Percentiles rank a stretch among this genome's conserved stretches.
Conservation (phyloP, 2,329 filamentous ascomycete genomes). For the Fusarium sp. region DNA sequence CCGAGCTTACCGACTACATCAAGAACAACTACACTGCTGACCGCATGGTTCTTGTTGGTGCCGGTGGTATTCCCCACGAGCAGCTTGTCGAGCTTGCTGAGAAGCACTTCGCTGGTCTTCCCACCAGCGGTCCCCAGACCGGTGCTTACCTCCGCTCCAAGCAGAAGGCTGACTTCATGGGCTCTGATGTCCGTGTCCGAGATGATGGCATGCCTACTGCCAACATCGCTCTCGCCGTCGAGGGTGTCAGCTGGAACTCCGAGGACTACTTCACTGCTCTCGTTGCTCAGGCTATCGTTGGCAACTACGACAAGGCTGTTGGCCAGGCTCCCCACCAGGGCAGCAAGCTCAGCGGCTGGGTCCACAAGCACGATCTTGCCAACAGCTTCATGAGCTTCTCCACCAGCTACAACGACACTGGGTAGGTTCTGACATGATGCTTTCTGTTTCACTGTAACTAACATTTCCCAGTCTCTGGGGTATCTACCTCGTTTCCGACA, state of each 20-base stretch:
- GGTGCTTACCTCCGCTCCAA: slow-evolving; percentile 82
- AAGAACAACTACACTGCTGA: slow-evolving; percentile 99
- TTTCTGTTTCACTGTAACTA: slow-evolving; percentile 32
- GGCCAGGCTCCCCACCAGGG: slow-evolving; percentile 97
- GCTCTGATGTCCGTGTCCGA: slow-evolving; percentile 93
- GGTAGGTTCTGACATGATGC: slow-evolving; percentile 67
- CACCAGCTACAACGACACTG: slow-evolving; percentile 99
- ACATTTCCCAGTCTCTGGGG: slow-evolving; percentile 84
- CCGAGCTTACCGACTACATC: slow-evolving; percentile 95
- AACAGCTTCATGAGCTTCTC: slow-evolving; percentile 99
- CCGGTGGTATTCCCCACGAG: slow-evolving; percentile 92
- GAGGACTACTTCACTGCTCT: slow-evolving; percentile 99
- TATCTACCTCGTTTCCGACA: slow-evolving; percentile 97
- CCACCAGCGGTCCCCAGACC: slow-evolving; percentile 78
- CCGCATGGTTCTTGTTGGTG: slow-evolving; percentile 98
- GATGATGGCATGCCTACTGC: slow-evolving; percentile 96
- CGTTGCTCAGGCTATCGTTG: slow-evolving; percentile 97
- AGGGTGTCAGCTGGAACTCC: slow-evolving; percentile 99
- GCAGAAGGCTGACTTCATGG: slow-evolving; percentile 92
- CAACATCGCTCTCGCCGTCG: slow-evolving; percentile 97
- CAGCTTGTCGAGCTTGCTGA: slow-evolving; percentile 96
- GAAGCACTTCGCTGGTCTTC: slow-evolving; percentile 89
- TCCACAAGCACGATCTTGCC: slow-evolving; percentile 94
- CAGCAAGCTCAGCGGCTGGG: slow-evolving; percentile 95
- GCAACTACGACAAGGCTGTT: slow-evolving; percentile 99